Conservation (phyloP, 31 red algal species). For the Pterothamnion heteromorphum region DNA sequence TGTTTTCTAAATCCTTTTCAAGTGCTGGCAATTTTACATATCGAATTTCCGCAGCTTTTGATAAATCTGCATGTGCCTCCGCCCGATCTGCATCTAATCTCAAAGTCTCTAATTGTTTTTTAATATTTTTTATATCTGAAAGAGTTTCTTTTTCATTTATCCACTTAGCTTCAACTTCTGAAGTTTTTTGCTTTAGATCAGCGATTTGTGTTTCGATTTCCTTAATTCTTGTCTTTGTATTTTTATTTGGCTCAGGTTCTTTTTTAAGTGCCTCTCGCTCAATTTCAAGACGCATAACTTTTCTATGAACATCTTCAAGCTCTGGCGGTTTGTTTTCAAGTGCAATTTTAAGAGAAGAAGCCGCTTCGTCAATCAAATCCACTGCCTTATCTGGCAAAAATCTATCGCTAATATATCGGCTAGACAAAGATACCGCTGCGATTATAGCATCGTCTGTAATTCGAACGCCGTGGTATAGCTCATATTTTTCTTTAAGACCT, state of each 20-base stretch:
- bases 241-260: constrained; percentile 63
- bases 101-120: constrained; percentile 80
- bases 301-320: constrained; percentile 62
- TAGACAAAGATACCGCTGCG: constrained; percentile 59
- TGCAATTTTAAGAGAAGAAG: constrained; percentile 69
- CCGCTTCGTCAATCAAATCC: constrained; percentile 72
- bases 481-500: constrained; percentile 97
- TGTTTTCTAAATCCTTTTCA: constrained; percentile 62
- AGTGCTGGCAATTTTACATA: constrained; percentile 70
- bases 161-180: constrained; percentile 81
- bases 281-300: constrained; percentile 93
- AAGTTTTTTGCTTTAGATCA: constrained; percentile 61
- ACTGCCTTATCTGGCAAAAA: constrained; percentile 85
- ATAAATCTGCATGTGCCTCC: constrained; percentile 82
- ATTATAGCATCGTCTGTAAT: constrained; percentile 69
- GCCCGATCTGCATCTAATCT: constrained; percentile 82
- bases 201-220: constrained; percentile 66
- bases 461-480: constrained; percentile 89
- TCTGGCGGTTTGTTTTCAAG: constrained; percentile 62
- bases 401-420: constrained; percentile 76
- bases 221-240: constrained; percentile 50
- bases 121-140: constrained; percentile 68
- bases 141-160: constrained; percentile 67
- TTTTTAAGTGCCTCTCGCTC: constrained; percentile 85
- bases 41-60: constrained; percentile 82